A percentile compares a stretch with the other conserved stretches of the same genome.
Conservation (phyloP, 768 basidiomycete species). For the Hemileccinum impolitum region DNA sequence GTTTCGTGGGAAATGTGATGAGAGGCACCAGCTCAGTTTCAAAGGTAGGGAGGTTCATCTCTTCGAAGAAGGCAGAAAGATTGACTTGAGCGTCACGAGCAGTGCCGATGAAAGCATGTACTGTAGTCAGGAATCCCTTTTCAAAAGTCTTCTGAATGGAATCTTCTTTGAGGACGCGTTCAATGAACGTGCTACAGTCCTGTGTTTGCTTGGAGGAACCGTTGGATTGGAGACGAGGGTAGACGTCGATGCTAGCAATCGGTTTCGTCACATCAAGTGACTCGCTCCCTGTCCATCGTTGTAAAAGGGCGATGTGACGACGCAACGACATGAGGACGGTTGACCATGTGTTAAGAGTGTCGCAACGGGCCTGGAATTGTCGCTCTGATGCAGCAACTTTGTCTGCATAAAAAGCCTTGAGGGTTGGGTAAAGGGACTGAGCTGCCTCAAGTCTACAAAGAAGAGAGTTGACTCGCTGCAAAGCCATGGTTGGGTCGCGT, state of each 20-base stretch:
- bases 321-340: constrained; percentile 85
- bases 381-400: constrained; percentile 65
- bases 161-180: constrained; percentile 92
- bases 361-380: constrained; percentile 76
- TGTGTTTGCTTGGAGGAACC: constrained; percentile 43
- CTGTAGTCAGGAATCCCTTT: constrained; percentile 82
- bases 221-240: constrained; percentile 28
- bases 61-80: constrained; percentile 67
- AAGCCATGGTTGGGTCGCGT: constrained; percentile 38
- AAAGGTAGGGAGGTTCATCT: constrained; percentile 91
- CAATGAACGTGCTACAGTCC: constrained; percentile 85
- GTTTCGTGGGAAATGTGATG: constrained; percentile 94
- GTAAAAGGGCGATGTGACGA: constrained; percentile 74
- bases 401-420: constrained; percentile 76
- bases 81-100: constrained; percentile 86
- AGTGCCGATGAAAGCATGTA: constrained; percentile 79
- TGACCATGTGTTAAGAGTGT: constrained; percentile 89
- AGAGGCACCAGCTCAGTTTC: constrained; percentile 85
- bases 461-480: constrained; percentile 60
- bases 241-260: constrained; percentile 58
- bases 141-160: constrained; percentile 94
- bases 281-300: constrained; percentile 92
- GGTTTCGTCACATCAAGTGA: constrained; percentile 86
- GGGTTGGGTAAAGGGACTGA: constrained; percentile 82
- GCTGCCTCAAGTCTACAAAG: constrained; percentile 77